Evolutionary conservation across 1,284 basidiomycete genomes (phyloP), one percentile per base, ranked within the genome.

Genomic region (Cryptococcus neoformans): DNA sequence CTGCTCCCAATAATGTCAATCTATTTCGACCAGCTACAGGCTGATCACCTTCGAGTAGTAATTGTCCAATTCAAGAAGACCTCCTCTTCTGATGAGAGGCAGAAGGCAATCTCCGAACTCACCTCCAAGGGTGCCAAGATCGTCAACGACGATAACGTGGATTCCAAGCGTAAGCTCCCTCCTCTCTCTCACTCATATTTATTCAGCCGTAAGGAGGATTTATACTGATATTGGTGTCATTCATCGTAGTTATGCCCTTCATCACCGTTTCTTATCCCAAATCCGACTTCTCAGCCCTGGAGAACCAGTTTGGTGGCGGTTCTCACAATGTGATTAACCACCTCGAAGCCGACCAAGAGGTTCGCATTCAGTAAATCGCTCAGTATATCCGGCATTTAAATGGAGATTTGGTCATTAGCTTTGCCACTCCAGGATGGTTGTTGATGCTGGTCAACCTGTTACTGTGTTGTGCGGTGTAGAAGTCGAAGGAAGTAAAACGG

Each of bases 41-140:
- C 35, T 45, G 34, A 37, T 35, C 48, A 10, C 17, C 4, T 12
- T 17, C 17, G 28, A 4, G 12, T 51, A 73, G 73, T 68, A 45
- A 73, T 75, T 56, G 56, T 75, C 57, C 66, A 67, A 58, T 74
- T 75, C 59, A 67, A 70, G 57, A 72, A 72, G 62, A 21, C 56
- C 11, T 63, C 72, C 4, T 65, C 70, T 34, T 38, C 54, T 12
- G 71, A 63, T 11, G 69, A 73, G 36, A 65, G 65, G 57, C 58
- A 62, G 12, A 63, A 63, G 46, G 57, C 64, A 39, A 53, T 75
- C 41, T 51, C 63, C 11, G 64, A 67, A 17, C 54, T 75, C 46
- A 62, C 63, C 48, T 53, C 51, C 40, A 60, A 67, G 49, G 71
- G 71, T 28, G 72, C 62, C 4, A 55, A 66, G 46, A 53, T 73